These are phyloP conservation scores for Gleditsia sinensis DNA, from an alignment of 306 rosid genomes.

Conservation along the genomic window DNA sequence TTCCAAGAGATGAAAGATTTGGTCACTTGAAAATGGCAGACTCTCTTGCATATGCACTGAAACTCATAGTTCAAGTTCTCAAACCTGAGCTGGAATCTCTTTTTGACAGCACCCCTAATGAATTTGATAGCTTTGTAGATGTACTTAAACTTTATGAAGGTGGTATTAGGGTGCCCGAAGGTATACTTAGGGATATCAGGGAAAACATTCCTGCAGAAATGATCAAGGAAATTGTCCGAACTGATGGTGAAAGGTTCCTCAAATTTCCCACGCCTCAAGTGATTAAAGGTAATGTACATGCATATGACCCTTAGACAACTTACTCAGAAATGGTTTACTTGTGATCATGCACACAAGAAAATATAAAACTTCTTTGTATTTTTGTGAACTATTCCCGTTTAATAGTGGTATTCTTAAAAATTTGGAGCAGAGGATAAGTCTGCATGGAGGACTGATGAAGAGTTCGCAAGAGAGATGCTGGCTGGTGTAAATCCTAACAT, in stretches of 20 bases:
- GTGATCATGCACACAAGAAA: background rate
- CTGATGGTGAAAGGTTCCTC: conserved; percentile 62
- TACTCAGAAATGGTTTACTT: background rate
- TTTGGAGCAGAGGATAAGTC: conserved; percentile 62
- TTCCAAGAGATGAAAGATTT: conserved; percentile 85
- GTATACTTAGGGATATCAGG: conserved; percentile 45
- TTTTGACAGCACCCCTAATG: conserved; percentile 52
- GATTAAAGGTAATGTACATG: conserved; percentile 59
- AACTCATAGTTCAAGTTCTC: conserved; percentile 62
- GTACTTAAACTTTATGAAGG: conserved; percentile 72
- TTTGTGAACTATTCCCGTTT: background rate
- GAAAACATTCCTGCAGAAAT: conserved; percentile 57
- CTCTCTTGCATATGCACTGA: conserved; percentile 68
- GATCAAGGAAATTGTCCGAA: conserved; percentile 67
- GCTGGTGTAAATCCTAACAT: conserved; percentile 81
- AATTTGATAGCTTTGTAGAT: conserved; percentile 70
- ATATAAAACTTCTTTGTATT: background rate
- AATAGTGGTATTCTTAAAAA: conserved; percentile 29
- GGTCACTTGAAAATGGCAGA: conserved; percentile 82
- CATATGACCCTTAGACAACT: background rate
- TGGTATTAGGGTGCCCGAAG: conserved; percentile 59
- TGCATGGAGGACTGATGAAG: conserved; percentile 89
- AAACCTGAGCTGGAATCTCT: conserved; percentile 66
- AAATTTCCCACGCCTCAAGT: conserved; percentile 80
- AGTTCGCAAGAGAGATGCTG: conserved; percentile 87